A percentile compares a stretch with the other conserved stretches of the same genome.
These are phyloP conservation scores for Mycena citricolor DNA, from an alignment of 1,284 basidiomycete genomes.

Conservation along the genomic window DNA sequence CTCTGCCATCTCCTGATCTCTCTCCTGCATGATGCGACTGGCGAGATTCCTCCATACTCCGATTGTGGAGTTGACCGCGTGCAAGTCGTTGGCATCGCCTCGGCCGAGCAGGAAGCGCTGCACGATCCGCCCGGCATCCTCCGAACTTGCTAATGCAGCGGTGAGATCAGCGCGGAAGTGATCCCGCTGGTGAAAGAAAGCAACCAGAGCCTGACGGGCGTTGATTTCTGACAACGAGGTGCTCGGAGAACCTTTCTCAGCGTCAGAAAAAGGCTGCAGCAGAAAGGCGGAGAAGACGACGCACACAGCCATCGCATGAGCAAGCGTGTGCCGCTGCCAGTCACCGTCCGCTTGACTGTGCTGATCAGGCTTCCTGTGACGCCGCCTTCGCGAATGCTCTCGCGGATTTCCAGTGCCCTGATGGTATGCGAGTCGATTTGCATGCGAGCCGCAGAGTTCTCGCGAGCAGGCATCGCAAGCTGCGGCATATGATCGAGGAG, in stretches of 20 bases:
- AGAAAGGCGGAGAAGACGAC: constrained; percentile 26
- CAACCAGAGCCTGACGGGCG: constrained; percentile 77
- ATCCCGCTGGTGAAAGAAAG: constrained; percentile 64
- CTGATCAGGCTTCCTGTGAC: constrained; percentile 75
- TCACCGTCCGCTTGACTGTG: constrained; percentile 77
- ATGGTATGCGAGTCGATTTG: constrained; percentile 91
- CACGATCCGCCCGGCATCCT: constrained; percentile 76
- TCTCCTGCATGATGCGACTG: constrained; percentile 55
- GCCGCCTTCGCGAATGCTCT: constrained; percentile 74
- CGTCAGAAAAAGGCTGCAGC: constrained; percentile 11
- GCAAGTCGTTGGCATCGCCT: constrained; percentile 68
- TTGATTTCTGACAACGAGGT: constrained; percentile 75
- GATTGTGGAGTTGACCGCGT: constrained; percentile 63
- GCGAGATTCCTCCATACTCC: constrained; percentile 55
- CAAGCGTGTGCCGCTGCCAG: constrained; percentile 78
- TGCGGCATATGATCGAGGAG: constrained; percentile 80
- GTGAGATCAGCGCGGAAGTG: constrained; percentile 72
- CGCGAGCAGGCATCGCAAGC: constrained; percentile 60
- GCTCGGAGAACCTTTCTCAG: constrained; percentile 91
- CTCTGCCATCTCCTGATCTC: constrained; percentile 47
- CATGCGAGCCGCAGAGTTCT: constrained; percentile 64
- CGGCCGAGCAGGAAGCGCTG: constrained; percentile 77
- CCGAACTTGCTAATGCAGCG: constrained; percentile 55
- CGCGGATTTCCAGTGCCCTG: constrained; percentile 84
- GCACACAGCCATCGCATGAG: constrained; percentile 76